These are phyloP conservation scores for Hypoxylon sp. DNA, from an alignment of 2,329 filamentous ascomycete species.

Conservation along the genomic window DNA sequence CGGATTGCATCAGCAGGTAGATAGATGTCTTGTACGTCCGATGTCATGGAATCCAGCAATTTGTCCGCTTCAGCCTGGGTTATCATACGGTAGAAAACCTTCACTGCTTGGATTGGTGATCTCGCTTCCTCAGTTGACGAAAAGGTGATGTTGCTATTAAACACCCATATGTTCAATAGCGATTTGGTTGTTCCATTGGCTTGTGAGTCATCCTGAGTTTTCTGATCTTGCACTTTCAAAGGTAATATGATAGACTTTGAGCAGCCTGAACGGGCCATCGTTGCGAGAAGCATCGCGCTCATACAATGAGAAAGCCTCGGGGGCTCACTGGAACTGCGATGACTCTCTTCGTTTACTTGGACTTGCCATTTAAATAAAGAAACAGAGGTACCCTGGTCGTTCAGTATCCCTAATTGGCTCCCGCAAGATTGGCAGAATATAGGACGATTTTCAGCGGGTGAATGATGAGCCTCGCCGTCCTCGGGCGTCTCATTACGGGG, in stretches of 20 bases:
- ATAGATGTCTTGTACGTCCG: constrained; percentile 71
- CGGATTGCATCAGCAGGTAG: constrained; percentile 67
- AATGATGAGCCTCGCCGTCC: constrained; percentile 10
- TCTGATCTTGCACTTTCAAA: constrained; percentile 43
- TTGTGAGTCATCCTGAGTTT: neutral
- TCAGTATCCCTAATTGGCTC: constrained; percentile 64
- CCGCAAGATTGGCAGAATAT: constrained; percentile 64
- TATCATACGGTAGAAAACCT: constrained; percentile 67
- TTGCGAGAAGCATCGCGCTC: constrained; percentile 66
- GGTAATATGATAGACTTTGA: constrained; percentile 70
- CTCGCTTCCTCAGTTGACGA: constrained; percentile 58
- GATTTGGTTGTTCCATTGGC: constrained; percentile 18
- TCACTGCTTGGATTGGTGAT: constrained; percentile 62
- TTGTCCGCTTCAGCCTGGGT: constrained; percentile 61
- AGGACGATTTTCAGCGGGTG: constrained; percentile 17
- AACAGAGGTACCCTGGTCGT: constrained; percentile 61
- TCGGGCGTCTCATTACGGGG: constrained; percentile 22
- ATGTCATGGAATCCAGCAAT: constrained; percentile 66
- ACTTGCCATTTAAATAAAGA: constrained; percentile 73
- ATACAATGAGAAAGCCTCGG: constrained; percentile 67
- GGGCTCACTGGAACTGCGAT: constrained; percentile 31
- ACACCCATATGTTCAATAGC: constrained; percentile 67
- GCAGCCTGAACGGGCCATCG: constrained; percentile 69
- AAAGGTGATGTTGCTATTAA: constrained; percentile 70
- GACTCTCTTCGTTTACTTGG: constrained; percentile 56